Base-by-base conservation (phyloP, 192 early-diverging fungal species). In the Powellomyces hirtus region DNA sequence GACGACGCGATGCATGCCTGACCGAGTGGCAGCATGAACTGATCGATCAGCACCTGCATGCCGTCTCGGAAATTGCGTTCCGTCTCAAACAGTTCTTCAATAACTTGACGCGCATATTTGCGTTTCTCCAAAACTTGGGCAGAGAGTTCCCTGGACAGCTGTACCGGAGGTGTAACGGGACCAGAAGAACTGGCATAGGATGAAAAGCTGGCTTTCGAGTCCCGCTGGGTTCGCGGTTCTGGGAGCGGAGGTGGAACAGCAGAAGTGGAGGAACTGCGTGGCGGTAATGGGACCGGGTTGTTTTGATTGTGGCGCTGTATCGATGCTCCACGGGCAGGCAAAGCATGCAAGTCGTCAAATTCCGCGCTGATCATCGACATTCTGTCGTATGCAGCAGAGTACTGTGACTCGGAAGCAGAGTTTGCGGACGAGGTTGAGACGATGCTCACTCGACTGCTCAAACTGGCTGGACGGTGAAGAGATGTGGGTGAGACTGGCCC, bases 21-120 rank as follows among this genome's bases (percentile, higher is more conserved):
- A 5, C 44, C 49, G 1, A 69, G 36, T 18, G 67, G 67, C 7
- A 59, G 14, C 67, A 69, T 69, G 55, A 69, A 69, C 44, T 69
- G 67, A 36, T 69, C 52, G 18, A 71, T 72, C 30, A 72, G 37
- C 11, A 72, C 64, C 55, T 72, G 34, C 71, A 72, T 66, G 30
- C 59, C 71, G 26, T 72, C 71, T 24, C 50, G 68, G 59, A 66
- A 72, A 31, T 66, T 72, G 1, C 46, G 22, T 59, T 72, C 71
- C 20, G 71, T 72, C n/a, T 72, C 64, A 31, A 44, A 59, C 0
- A 72, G 62, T 42, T 72, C 71, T 14, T n/a, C 37, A 18, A 72
- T 59, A 0, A 72, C 56, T 20, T 61, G 44, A 1, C 50, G 68
- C 5, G 59, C 61, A 30, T 29, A 62, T 36, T 71, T 71, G 4